Base-by-base conservation (phyloP, 1,284 basidiomycete genomes). In the Ceratobasidium sp. region DNA sequence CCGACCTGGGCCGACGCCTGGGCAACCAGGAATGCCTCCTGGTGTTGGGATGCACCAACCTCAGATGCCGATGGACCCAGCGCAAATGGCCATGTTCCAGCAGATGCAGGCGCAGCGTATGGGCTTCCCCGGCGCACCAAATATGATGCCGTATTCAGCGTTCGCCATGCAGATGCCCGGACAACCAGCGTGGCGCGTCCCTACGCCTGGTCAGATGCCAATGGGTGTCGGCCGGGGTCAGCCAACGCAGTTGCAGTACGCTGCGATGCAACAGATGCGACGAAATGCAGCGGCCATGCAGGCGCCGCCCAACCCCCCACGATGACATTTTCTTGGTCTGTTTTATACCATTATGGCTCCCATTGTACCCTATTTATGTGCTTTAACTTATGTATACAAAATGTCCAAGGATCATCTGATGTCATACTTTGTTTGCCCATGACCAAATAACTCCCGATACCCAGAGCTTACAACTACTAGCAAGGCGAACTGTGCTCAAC, bases 131-230 rank as follows among this genome's bases (percentile, higher is more conserved):
- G 35, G 63, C 23, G 50, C 63, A 7, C 46, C 47, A 13, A 55
- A 55, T 21, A 67, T 67, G 63, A 67, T 67, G 63, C 63, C 52
- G 23, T 67, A 67, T 44, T 50, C 63, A 28, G 50, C 32, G 7
- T 54, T 67, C 28, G 11, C 43, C 2, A 67, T 67, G 63, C 63
- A 67, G 26, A 67, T 67, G 35, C 49, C 63, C 9, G 63, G 49
- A 14, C 63, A 67, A 32, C 47, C 59, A 30, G 59, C 49, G 16
- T 67, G 63, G 63, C 63, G 50, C 32, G 38, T 67, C n/a, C 28
- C 41, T n/a, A 47, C 62, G 16, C 62, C 62, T 4, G 63, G 63
- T n/a, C 63, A 67, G 38, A 54, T 67, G 32, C 63, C 63, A 8
- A 67, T 67, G 49, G 63, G 49, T 26, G 35, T 67, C 30, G 63